Evolutionary conservation across 257 asterid genomes (phyloP).

Genomic region (Plantago major): DNA sequence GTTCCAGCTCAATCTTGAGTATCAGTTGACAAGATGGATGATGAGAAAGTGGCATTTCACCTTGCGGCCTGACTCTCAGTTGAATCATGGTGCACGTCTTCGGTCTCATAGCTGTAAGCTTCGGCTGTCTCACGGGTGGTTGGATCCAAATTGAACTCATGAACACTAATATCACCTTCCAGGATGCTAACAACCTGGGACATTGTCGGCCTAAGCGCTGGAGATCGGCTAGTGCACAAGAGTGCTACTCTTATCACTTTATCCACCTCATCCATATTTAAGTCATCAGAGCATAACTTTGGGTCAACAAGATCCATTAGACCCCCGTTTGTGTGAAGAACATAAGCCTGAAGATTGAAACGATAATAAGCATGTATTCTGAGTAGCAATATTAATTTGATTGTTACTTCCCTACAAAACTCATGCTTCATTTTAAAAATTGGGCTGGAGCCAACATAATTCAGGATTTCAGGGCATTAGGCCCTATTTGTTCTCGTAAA

Average conservation of each 20-base stretch:
- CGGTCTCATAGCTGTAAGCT: conserved; percentile 39
- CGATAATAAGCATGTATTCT: too few species aligned
- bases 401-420: too few species aligned
- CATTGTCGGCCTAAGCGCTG: conserved; percentile 60
- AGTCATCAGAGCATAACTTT: conserved; percentile 34
- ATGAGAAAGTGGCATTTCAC: too few species aligned
- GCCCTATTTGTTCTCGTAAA: too few species aligned
- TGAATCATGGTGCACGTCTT: conserved; percentile 22
- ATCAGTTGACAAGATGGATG: too few species aligned
- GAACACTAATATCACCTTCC: conserved; percentile 35
- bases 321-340: conserved; percentile 38
- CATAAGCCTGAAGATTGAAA: conserved; percentile 36
- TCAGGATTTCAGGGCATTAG: too few species aligned
- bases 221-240: conserved; percentile 57
- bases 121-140: conserved; percentile 32
- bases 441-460: too few species aligned
- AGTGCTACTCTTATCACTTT: conserved; percentile 48
- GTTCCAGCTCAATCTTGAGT: too few species aligned
- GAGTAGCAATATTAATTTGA: too few species aligned
- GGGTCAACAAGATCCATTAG: conserved; percentile 53
- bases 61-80: neutral
- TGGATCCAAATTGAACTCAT: conserved; percentile 27
- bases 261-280: conserved; percentile 32
- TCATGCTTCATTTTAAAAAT: too few species aligned
- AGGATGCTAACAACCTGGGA: conserved; percentile 51